Evolutionary conservation across 345 rosid genomes (phyloP), one percentile per base, ranked within the genome.

Genomic region (Boechera stricta): DNA sequence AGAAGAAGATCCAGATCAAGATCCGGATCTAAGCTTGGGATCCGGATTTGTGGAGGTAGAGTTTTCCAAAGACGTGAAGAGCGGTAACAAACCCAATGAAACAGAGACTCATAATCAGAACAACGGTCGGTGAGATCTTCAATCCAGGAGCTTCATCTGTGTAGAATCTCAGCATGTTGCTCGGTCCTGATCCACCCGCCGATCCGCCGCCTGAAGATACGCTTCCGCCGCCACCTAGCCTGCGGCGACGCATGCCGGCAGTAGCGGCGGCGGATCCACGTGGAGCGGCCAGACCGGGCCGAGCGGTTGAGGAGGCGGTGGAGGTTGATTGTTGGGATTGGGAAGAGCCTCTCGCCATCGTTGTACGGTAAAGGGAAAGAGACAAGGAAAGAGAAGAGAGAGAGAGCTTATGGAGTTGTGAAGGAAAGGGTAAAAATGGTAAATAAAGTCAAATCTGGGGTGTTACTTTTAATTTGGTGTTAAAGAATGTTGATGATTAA

Each of bases 41-140:
- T 64, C 82, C 85, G 41, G 87, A 54, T 71, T 86, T 87, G 83
- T 84, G 59, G 80, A 92, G 93, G 83, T 93, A 93, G 38, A 93
- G 85, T 83, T 93, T 93, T 36, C 98, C 97, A 54, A 93, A 89
- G 64, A 91, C 97, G 60, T 93, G 97, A 77, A 93, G 98, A 71
- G 91, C 93, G 70, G 96, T 89, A 69, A 93, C 98, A 67, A 89
- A 93, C 54, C 92, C 98, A 81, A 93, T 93, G 91, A 93, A 93
- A 87, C 97, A 91, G 76, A 93, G 89, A 67, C 98, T 93, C 87
- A 93, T 89, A 63, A 93, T 89, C 65, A 93, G 95, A 55, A 93
- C 98, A 28, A 90, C 90, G 15, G 97, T 93, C 1, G 98, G 98
- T 29, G 97, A 88, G 85, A 93, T 93, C 91, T 89, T 93, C 70